Percentiles rank a stretch among this genome's conserved stretches.
phyloP scores from a whole-genome alignment of 2,329 filamentous ascomycete genomes.

The Stachybotrys elegans region DNA sequence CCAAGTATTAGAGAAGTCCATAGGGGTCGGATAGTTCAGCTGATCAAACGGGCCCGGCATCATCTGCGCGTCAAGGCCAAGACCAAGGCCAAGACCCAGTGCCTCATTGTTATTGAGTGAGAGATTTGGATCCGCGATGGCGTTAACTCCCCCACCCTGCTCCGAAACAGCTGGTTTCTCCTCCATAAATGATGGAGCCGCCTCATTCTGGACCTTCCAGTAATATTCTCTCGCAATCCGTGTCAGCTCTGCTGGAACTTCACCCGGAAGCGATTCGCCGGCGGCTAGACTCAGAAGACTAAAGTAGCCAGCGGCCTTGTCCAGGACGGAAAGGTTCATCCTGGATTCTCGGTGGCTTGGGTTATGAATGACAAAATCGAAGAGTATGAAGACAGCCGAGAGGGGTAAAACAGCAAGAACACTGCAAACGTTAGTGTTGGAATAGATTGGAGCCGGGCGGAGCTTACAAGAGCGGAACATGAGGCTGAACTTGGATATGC shows the following conservation, averaged over 20 bases:
- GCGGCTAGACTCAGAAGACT: conserved; percentile 9
- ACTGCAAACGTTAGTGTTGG: conserved; percentile 3
- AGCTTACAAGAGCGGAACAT: conserved; percentile 28
- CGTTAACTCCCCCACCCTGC: too few species aligned
- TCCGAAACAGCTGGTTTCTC: too few species aligned
- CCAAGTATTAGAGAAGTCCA: too few species aligned
- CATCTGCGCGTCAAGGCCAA: too few species aligned
- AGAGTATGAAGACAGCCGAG: conserved; percentile 15
- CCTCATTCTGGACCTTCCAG: too few species aligned
- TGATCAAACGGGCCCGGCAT: too few species aligned
- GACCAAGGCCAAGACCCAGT: too few species aligned
- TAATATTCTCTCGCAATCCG: not conserved
- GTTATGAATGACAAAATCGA: conserved; percentile 17
- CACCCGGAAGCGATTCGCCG: not conserved
- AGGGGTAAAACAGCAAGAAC: conserved; percentile 12
- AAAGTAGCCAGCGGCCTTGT: conserved; percentile 11
- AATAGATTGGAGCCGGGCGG: not conserved
- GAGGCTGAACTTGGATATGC: conserved; percentile 25
- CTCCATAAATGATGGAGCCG: too few species aligned
- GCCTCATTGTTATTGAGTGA: too few species aligned
- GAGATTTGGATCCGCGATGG: too few species aligned
- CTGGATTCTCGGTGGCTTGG: conserved; percentile 12
- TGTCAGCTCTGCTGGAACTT: not conserved
- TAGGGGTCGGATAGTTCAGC: too few species aligned
- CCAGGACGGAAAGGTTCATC: conserved; percentile 11